Evolutionary conservation across 345 rosid genomes (phyloP).

Genomic region (Dovyalis caffra): DNA sequence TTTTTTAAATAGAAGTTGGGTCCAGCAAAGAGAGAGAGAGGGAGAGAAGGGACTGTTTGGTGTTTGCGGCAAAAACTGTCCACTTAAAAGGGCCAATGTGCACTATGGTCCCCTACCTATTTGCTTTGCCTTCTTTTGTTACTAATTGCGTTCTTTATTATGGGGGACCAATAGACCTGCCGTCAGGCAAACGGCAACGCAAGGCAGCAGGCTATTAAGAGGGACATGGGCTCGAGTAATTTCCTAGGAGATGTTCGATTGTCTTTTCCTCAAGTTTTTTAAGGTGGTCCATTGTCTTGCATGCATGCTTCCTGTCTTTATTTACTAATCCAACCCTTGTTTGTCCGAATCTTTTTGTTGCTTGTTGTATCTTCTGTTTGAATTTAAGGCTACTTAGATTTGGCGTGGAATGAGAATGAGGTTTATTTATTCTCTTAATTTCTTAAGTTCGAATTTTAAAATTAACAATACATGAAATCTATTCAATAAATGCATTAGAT

Average conservation of each 20-base stretch:
- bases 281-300: neutral
- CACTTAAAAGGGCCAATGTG: constrained; percentile 18
- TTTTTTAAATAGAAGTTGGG: neutral
- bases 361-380: too few species aligned
- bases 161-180: neutral
- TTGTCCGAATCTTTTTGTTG: too few species aligned
- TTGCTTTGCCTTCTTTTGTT: neutral
- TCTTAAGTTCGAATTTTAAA: too few species aligned
- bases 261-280: neutral
- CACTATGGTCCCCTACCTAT: constrained; percentile 55
- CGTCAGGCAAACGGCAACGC: constrained; percentile 34
- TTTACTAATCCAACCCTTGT: too few species aligned
- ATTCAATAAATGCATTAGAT: too few species aligned
- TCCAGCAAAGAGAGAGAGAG: constrained; percentile 13
- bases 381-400: too few species aligned
- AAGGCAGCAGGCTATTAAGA: too few species aligned
- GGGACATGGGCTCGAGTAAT: neutral
- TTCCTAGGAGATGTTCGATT: constrained; percentile 13
- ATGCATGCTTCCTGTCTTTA: neutral
- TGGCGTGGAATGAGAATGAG: too few species aligned
- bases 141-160: neutral
- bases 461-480: too few species aligned
- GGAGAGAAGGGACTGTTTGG: constrained; percentile 17
- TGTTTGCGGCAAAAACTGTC: constrained; percentile 44
- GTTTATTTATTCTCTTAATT: too few species aligned